These are phyloP conservation scores for Tetrapisispora pingtungensis DNA, from an alignment of 805 yeast genomes.

Conservation along the genomic window DNA sequence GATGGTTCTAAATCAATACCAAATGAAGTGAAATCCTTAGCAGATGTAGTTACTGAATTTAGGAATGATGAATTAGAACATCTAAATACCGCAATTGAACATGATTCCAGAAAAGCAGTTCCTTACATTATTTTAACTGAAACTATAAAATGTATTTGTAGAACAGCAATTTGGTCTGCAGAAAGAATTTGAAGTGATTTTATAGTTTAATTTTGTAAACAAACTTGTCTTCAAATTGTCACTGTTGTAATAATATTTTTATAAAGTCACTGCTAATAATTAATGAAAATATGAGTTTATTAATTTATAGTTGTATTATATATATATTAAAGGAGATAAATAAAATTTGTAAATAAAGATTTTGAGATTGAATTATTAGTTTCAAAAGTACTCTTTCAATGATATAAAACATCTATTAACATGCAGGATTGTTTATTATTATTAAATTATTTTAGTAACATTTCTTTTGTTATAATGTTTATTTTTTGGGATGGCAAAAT, in stretches of 20 bases:
- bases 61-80: conserved; percentile 95
- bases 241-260: no score
- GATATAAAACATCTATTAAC: background rate
- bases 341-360: no score
- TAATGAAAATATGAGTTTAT: no score
- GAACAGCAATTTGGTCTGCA: conserved; percentile 82
- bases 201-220: no score
- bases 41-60: conserved; percentile 56
- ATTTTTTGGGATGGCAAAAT: background rate
- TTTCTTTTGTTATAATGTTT: background rate
- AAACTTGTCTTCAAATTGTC: no score
- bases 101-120: conserved; percentile 87
- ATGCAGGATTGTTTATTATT: background rate
- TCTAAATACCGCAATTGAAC: conserved; percentile 81
- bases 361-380: no score
- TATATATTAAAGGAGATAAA: no score
- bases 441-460: no score
- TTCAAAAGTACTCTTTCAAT: no score
- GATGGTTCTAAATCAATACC: conserved; percentile 6
- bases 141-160: conserved; percentile 70
- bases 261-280: no score
- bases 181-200: conserved; percentile 53
- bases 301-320: no score
- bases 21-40: conserved; percentile 50
- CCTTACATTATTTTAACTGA: conserved; percentile 88